These are phyloP conservation scores for Pythium apleroticum DNA, from an alignment of 352 stramenopile genomes.

Conservation along the genomic window DNA sequence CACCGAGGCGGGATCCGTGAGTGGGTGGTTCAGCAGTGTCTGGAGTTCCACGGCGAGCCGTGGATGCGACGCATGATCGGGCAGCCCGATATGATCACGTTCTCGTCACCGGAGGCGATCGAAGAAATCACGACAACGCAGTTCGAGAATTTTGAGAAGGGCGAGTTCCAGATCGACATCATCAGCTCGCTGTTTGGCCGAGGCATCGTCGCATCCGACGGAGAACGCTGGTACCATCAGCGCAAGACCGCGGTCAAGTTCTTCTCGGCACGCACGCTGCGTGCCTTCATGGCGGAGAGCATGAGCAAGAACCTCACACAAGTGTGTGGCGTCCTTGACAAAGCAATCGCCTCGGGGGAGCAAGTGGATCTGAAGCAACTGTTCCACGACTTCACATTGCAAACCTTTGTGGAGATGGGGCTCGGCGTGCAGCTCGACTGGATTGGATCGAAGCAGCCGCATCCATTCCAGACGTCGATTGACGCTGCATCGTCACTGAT, in stretches of 20 bases:
- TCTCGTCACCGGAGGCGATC: constrained; percentile 25
- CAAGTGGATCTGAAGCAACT: constrained; percentile 30
- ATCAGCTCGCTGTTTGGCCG: constrained; percentile 27
- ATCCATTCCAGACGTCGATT: constrained; percentile 54
- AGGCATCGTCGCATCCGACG: constrained; percentile 31
- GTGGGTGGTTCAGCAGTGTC: constrained; percentile 6
- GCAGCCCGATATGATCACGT: constrained; percentile 23
- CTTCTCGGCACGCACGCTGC: constrained; percentile 35
- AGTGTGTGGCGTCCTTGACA: constrained; percentile 22
- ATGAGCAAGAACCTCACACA: constrained; percentile 23
- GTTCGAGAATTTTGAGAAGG: constrained; percentile 39
- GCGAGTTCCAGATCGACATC: constrained; percentile 25
- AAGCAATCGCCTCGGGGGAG: neutral
- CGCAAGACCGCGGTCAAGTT: constrained; percentile 34
- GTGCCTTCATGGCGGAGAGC: constrained; percentile 24
- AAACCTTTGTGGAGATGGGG: constrained; percentile 55
- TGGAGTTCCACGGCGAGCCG: constrained; percentile 25
- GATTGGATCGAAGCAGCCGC: constrained; percentile 35
- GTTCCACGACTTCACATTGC: constrained; percentile 54
- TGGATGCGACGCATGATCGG: constrained; percentile 30
- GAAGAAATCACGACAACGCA: constrained; percentile 42
- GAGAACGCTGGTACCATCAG: constrained; percentile 35
- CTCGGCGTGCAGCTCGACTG: constrained; percentile 53
- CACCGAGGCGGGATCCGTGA: constrained; percentile 4
- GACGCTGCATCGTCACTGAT: constrained; percentile 33